Evolutionary conservation across 768 basidiomycete species (phyloP).

Genomic region (Rhizopogon vinicolor): DNA sequence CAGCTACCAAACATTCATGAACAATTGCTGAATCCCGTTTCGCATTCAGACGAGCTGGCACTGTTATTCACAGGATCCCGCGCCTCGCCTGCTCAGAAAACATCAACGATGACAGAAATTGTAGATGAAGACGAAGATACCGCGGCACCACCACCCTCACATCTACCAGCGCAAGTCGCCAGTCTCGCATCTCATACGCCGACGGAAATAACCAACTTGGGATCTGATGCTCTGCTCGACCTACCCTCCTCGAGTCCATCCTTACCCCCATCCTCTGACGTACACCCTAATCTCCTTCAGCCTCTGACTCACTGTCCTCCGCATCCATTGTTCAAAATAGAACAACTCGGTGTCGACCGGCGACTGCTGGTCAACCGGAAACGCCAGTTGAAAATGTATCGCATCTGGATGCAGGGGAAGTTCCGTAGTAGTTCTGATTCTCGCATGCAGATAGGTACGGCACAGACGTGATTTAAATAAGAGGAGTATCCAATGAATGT

Average conservation of each 20-base stretch:
- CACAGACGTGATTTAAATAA: too few relatives aligned
- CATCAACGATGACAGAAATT: slow-evolving; percentile 28
- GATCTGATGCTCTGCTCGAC: neutral
- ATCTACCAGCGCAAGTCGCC: neutral
- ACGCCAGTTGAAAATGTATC: slow-evolving; percentile 93
- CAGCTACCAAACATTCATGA: neutral
- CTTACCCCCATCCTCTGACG: slow-evolving; percentile 14
- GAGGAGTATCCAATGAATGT: too few relatives aligned
- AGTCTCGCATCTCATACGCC: slow-evolving; percentile 7
- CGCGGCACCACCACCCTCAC: neutral
- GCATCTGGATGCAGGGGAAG: slow-evolving; percentile 91
- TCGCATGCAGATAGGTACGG: too few relatives aligned
- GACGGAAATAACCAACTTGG: slow-evolving; percentile 1
- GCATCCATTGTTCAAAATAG: slow-evolving; percentile 70
- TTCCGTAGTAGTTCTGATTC: slow-evolving; percentile 40
- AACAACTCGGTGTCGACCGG: slow-evolving; percentile 86
- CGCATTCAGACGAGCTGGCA: slow-evolving; percentile 64
- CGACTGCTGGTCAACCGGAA: slow-evolving; percentile 91
- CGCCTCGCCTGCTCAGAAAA: slow-evolving; percentile 27
- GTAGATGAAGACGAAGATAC: slow-evolving; percentile 28
- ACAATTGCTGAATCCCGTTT: neutral
- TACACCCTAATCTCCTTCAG: slow-evolving; percentile 33
- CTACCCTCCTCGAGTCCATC: slow-evolving; percentile 1
- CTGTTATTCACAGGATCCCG: slow-evolving; percentile 70
- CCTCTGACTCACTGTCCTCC: slow-evolving; percentile 22